Conservation (phyloP, 129 eudicot genomes). For the Artemisia tridentata region DNA sequence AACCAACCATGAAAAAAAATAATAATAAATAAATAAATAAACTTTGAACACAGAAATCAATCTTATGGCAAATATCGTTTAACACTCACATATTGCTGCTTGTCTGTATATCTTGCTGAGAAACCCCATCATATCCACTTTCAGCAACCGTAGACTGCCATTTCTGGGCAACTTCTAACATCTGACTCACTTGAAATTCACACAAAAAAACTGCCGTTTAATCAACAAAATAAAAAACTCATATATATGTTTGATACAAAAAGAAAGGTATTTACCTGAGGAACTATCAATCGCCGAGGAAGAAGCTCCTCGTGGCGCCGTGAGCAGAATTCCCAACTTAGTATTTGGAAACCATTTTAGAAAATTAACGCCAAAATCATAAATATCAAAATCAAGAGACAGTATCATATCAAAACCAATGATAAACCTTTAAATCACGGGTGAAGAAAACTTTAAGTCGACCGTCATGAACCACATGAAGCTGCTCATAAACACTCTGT, state of each 20-base stretch:
- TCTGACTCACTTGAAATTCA: conserved; percentile 61
- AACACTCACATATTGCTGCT: conserved; percentile 75
- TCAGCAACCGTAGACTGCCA: conserved; percentile 73
- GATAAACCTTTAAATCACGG: conserved; percentile 66
- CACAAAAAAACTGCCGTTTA: not conserved
- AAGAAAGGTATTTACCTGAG: conserved; percentile 52
- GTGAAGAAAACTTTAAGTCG: conserved; percentile 69
- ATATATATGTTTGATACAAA: not conserved
- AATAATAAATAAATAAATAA: not conserved
- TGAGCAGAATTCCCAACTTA: conserved; percentile 88
- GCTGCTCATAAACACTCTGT: conserved; percentile 82
- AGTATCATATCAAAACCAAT: not conserved
- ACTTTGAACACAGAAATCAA: too few relatives aligned
- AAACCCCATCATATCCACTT: conserved; percentile 65
- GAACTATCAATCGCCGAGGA: conserved; percentile 71
- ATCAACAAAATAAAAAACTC: not conserved
- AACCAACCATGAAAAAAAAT: conserved; percentile 9
- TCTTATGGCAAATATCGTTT: not conserved
- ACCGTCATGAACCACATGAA: conserved; percentile 88
- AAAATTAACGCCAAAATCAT: not conserved
- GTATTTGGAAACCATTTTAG: conserved; percentile 34
- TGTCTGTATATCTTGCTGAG: conserved; percentile 71
- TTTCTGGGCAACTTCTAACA: conserved; percentile 82
- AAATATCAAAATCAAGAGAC: conserved; percentile 4
- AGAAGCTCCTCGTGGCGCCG: conserved; percentile 86